Conservation (phyloP, 1,284 basidiomycete genomes). For the Ceratobasidium sp. region DNA sequence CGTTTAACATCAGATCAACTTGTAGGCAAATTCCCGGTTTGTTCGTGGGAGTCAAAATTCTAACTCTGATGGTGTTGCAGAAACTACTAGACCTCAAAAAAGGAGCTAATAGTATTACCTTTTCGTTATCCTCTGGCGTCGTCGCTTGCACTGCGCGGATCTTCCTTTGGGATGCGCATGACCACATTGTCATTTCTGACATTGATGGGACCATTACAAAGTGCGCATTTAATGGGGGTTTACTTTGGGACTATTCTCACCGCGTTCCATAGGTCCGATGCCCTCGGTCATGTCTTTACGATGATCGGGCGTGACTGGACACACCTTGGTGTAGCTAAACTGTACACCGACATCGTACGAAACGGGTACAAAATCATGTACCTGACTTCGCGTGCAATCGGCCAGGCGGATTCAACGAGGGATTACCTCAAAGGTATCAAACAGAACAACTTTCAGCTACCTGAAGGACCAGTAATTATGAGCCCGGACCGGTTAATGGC, state of each 20-base stretch:
- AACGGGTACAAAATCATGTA: constrained; percentile 99
- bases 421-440: constrained; percentile 95
- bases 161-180: constrained; percentile 93
- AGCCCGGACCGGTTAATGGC: constrained; percentile 96
- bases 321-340: constrained; percentile 95
- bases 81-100: constrained; percentile 86
- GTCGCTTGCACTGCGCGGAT: constrained; percentile 91
- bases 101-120: constrained; percentile 92
- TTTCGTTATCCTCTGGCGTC: constrained; percentile 90
- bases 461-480: constrained; percentile 99
- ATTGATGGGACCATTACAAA: constrained; percentile 99
- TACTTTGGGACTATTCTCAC: constrained; percentile 11
- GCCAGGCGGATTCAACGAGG: constrained; percentile 96
- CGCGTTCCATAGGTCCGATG: constrained; percentile 77
- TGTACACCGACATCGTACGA: constrained; percentile 94
- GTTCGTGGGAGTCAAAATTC: background rate
- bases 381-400: constrained; percentile 95
- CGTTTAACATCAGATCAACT: constrained; percentile 85
- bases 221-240: constrained; percentile 55
- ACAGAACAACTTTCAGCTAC: constrained; percentile 94
- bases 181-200: constrained; percentile 93
- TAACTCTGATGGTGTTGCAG: constrained; percentile 52
- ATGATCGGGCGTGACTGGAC: constrained; percentile 99
- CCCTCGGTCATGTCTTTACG: constrained; percentile 95
- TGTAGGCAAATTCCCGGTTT: constrained; percentile 51